Base-by-base conservation (phyloP, 1,284 basidiomycete genomes). In the Rhodotorula glutinis region DNA sequence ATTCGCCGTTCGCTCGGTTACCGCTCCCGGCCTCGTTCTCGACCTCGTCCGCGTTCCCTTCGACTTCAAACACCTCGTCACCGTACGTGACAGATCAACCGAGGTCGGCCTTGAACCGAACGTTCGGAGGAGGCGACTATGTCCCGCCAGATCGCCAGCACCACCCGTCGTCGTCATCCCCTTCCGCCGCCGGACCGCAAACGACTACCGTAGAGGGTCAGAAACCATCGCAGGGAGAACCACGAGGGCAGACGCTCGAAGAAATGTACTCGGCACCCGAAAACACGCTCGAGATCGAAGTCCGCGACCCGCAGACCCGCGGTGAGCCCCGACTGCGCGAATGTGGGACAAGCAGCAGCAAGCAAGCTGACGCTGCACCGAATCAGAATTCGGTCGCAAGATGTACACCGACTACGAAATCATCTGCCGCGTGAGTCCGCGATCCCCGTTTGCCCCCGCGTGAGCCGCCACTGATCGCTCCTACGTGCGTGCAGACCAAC, bases 321-420 rank as follows among this genome's bases (percentile, higher is more conserved):
- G 94, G 93, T 92, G 75, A 76, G 86, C 11, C 19, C n/a, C 4
- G 14, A 9, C 41, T 10, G 17, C 3, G 14, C 27, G 13, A 17
- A n/a, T n/a, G n/a, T n/a, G n/a, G n/a, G n/a, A n/a, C n/a, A n/a
- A n/a, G n/a, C n/a, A n/a, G n/a, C n/a, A n/a, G n/a, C 44, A 41
- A 14, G n/a, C 19, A 14, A 23, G 23, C 38, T 53, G 3, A 25
- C 30, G 38, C 23, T 53, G 7, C 30, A 11, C 10, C 13, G 4
- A 2, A 21, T 44, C 75, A 93, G 91, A 91, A 46, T 92, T 92
- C 76, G 92, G 93, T 44, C 83, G 95, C 75, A 97, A 97, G 84
- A 96, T 95, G 92, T 98, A 91, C 80, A 99, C 95, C 56, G 94
- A 98, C 83, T 98, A 98, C 78, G 95, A 99, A 82, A 89, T 99